These are phyloP conservation scores for Phytophthora agathidicida DNA, from an alignment of 352 stramenopile species.

Conservation along the genomic window DNA sequence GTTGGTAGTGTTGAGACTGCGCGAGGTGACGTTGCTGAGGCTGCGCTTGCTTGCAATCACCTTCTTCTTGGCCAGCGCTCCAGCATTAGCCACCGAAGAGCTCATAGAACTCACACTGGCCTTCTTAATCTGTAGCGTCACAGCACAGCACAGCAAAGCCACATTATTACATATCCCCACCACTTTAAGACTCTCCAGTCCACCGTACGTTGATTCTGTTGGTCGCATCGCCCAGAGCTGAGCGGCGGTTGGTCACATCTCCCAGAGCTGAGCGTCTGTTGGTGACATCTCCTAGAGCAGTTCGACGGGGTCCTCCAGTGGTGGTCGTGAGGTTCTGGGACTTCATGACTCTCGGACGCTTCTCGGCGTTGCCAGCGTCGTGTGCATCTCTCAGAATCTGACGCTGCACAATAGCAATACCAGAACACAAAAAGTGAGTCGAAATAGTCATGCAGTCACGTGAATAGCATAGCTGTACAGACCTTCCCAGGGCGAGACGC, in stretches of 20 bases:
- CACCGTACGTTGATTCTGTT: slow-evolving; percentile 76
- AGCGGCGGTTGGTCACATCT: slow-evolving; percentile 72
- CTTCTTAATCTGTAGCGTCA: slow-evolving; percentile 61
- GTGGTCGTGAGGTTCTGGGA: slow-evolving; percentile 32
- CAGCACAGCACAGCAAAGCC: slow-evolving; percentile 6
- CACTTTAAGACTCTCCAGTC: background rate
- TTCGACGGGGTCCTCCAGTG: slow-evolving; percentile 20
- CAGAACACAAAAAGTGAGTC: slow-evolving; percentile 6
- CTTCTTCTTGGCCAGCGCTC: slow-evolving; percentile 54
- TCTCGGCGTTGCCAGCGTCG: slow-evolving; percentile 60
- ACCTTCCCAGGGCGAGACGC: slow-evolving; percentile 58
- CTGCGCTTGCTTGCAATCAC: slow-evolving; percentile 47
- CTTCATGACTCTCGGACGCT: slow-evolving; percentile 63
- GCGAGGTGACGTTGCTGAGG: slow-evolving; percentile 33
- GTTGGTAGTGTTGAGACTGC: slow-evolving; percentile 24
- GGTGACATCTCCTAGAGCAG: slow-evolving; percentile 67
- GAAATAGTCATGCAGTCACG: background rate
- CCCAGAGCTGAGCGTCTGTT: slow-evolving; percentile 62
- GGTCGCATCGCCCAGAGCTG: slow-evolving; percentile 67
- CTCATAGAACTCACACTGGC: slow-evolving; percentile 45
- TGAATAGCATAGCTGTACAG: slow-evolving; percentile 1
- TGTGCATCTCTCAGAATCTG: slow-evolving; percentile 48
- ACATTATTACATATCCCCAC: background rate
- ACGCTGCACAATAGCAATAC: slow-evolving; percentile 30
- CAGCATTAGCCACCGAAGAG: slow-evolving; percentile 23